phyloP scores from a whole-genome alignment of 2,329 filamentous ascomycete species.

The Cladosporium sp. region DNA sequence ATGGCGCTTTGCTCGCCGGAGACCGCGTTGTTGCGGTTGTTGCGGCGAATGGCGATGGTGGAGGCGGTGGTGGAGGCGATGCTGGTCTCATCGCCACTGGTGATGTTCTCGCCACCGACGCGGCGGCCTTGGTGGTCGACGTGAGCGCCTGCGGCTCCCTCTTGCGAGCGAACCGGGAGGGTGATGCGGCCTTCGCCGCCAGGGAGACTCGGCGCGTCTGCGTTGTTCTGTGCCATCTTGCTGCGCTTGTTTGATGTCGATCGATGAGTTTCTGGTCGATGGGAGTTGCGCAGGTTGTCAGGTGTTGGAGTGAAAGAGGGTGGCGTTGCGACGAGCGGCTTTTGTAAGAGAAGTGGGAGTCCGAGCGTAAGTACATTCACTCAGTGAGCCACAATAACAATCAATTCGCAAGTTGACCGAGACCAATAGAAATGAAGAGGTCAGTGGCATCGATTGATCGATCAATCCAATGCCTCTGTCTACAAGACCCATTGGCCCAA shows the following conservation, averaged over 20 bases:
- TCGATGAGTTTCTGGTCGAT: neutral
- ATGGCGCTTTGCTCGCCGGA: no score
- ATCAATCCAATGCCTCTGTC: neutral
- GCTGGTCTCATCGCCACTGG: neutral
- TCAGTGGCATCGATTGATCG: no score
- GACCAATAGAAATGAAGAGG: no score
- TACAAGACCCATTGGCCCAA: no score
- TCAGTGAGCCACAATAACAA: neutral
- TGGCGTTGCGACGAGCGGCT: neutral
- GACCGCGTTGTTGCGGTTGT: neutral
- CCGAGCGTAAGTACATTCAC: neutral
- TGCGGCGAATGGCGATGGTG: neutral
- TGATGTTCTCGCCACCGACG: neutral
- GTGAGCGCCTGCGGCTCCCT: neutral
- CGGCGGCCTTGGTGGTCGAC: neutral
- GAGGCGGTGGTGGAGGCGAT: neutral
- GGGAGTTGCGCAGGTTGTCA: neutral
- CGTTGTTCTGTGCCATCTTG: neutral
- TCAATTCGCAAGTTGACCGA: neutral
- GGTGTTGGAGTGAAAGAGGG: neutral
- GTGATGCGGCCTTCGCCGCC: neutral
- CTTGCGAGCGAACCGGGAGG: neutral
- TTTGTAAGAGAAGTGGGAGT: neutral
- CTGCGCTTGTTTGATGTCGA: neutral
- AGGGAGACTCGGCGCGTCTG: neutral